Conservation (phyloP, 1,284 basidiomycete species). For the Singerocomus rubriflavus region DNA sequence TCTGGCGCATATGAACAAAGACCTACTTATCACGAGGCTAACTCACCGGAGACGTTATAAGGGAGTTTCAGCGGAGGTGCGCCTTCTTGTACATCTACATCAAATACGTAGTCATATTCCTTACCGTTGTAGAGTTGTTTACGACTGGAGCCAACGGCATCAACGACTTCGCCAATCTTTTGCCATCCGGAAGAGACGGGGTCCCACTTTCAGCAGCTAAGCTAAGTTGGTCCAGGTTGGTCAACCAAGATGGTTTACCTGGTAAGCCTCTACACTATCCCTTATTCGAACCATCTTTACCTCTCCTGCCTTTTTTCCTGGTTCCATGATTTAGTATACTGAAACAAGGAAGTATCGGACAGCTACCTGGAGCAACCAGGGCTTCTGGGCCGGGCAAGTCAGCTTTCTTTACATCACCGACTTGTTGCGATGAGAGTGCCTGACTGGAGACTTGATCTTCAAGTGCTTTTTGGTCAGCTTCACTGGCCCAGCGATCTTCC, state of each 20-base stretch:
- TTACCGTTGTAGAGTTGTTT: constrained; percentile 89
- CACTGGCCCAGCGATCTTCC: constrained; percentile 72
- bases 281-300: constrained; percentile 86
- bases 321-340: constrained; percentile 12
- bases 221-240: not conserved
- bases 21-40: constrained; percentile 1
- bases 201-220: constrained; percentile 64
- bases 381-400: constrained; percentile 87
- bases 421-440: constrained; percentile 71
- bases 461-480: constrained; percentile 63
- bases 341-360: not conserved
- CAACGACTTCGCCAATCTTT: constrained; percentile 95
- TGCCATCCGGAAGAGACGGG: constrained; percentile 69
- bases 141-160: constrained; percentile 82
- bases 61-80: constrained; percentile 92
- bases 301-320: constrained; percentile 89
- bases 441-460: constrained; percentile 73
- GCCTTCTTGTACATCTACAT: constrained; percentile 94
- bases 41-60: constrained; percentile 82
- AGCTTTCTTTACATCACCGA: constrained; percentile 90
- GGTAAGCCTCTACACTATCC: constrained; percentile 81
- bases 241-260: constrained; percentile 47
- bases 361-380: constrained; percentile 62
- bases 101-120: constrained; percentile 99
- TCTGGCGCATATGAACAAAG: constrained; percentile 48